Base-by-base conservation (phyloP, 768 basidiomycete genomes). In the Pulveroboletus sp. region DNA sequence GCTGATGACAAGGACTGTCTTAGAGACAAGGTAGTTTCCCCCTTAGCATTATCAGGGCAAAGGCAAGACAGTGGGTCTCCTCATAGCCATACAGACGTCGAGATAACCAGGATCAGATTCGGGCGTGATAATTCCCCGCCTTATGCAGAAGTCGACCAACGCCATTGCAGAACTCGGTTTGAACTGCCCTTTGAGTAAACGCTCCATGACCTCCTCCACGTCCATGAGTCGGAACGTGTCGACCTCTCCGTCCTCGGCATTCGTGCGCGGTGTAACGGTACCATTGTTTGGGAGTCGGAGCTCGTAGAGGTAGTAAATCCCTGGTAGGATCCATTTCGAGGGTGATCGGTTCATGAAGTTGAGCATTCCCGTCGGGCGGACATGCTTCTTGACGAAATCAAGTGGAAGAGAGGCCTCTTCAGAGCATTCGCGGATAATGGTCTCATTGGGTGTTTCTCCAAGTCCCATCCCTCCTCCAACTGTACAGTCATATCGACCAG, bases 271-370 rank as follows among this genome's bases (percentile, higher is more conserved):
- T 1, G 51, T 44, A 30, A 72, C 53, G 12, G 63, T 48, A 2
- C 63, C 63, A 48, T 75, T 66, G 6, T 60, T 45, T 0, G 71
- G 73, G 11, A 76, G 62, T 12, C 68, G 66, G 11, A 77, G 66
- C 31, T 76, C 75, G 43, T 71, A 76, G 30, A 73, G 67, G 49
- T 73, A 72, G 54, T 76, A 76, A 17, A 74, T 59, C 19, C 73
- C 73, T 6, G 76, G 76, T n/a, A 76, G 57, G 16, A 75, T 63
- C 73, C 73, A 76, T 34, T 65, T 65, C 16, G 67, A 59, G 7
- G 72, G 73, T 0, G 74, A 75, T 16, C 72, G 75, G 47, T 75
- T 73, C 44, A 65, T 67, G 57, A 63, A 76, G 19, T 70, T 67
- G 17, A 76, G 57, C 40, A 69, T 63, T 17, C 75, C 75, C 7